Evolutionary conservation across 257 asterid species (phyloP).

Genomic region (Solanum boliviense): DNA sequence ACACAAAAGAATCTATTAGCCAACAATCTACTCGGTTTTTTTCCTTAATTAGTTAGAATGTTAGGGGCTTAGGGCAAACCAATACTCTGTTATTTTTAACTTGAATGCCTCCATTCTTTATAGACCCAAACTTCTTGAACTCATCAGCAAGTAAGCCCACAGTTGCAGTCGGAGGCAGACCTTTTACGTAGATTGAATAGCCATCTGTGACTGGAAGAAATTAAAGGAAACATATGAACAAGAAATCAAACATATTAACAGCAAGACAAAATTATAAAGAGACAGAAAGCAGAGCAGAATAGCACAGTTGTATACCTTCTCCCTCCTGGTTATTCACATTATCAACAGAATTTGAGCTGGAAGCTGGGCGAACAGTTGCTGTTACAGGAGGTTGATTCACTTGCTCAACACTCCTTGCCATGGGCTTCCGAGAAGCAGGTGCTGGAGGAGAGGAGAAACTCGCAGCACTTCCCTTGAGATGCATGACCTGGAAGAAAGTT

Average conservation of each 20-base stretch:
- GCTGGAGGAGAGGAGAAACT: conserved; percentile 49
- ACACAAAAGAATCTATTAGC: not conserved
- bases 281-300: not conserved
- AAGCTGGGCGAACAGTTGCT: conserved; percentile 23
- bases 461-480: conserved; percentile 50
- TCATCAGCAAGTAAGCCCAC: conserved; percentile 37
- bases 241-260: not conserved
- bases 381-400: conserved; percentile 28
- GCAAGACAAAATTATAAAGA: not conserved
- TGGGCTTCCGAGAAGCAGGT: conserved; percentile 27
- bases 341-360: conserved; percentile 40
- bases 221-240: not conserved
- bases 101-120: conserved; percentile 64
- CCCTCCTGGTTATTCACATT: conserved; percentile 60
- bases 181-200: conserved; percentile 51
- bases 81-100: conserved; percentile 57
- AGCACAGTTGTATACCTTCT: conserved; percentile 35
- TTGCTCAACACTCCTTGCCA: conserved; percentile 36
- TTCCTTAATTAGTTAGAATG: not conserved
- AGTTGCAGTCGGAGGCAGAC: conserved; percentile 56
- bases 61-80: not conserved
- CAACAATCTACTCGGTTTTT: not conserved
- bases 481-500: conserved; percentile 63
- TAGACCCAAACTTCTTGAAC: conserved; percentile 55
- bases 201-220: conserved; percentile 33